Evolutionary conservation across 129 eudicot species (phyloP), one percentile per base, ranked within the genome.

Genomic region (Artemisia annua): DNA sequence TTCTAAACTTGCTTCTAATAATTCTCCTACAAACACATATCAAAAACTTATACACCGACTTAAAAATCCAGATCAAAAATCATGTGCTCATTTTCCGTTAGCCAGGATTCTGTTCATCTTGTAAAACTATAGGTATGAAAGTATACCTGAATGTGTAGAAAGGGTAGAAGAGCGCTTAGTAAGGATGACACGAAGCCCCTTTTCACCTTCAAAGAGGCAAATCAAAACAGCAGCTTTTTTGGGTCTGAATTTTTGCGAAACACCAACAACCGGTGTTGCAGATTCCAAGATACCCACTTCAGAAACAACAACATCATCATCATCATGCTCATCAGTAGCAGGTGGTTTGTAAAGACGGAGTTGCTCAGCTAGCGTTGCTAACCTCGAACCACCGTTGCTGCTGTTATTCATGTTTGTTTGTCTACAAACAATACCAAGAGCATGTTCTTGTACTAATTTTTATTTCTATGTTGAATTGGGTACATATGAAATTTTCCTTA

Each of bases 161-260:
- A 91, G 90, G 72, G 30, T 63, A 13, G 96, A 86, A 52, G 97
- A 91, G 24, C 97, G 70, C 76, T 91, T 91, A 53, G 97, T 91
- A 59, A 91, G 96, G 75, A 91, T 86, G 59, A 91, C 97, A 19
- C 90, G 83, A 11, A 88, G 73, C 16, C 81, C 87, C 16, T 80
- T 87, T 26, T 69, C 74, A 24, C 84, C 92, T 80, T 91, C 86
- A 75, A 84, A 91, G 9, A 91, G 83, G 77, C 97, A 91, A 15
- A 91, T 80, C 59, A 91, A 81, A 43, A 91, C 97, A 55, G 97
- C 97, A 18, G 97, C 97, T 53, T 82, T 88, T 15, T 88, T 88
- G 63, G 90, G 85, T 60, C 66, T 82, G 26, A 87, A 87, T 26
- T 83, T 76, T 63, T 83, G 66, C 39, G 71, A 85, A 63, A 26